Evolutionary conservation across 2,329 filamentous ascomycete species (phyloP), one percentile per base, ranked within the genome.

Genomic region (Xylaria hypoxylon): DNA sequence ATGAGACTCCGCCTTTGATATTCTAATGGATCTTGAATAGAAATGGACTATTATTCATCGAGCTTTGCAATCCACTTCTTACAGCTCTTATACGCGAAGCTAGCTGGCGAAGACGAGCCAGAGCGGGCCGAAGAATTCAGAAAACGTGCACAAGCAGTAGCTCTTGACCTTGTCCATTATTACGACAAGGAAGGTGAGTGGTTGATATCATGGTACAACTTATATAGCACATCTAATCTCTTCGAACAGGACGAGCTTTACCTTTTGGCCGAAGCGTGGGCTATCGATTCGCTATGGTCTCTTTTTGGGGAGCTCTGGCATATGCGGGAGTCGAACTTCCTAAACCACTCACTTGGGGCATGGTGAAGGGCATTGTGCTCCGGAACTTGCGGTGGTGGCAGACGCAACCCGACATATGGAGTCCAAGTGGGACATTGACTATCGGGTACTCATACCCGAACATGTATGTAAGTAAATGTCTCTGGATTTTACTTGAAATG

Each of bases 41-140:
- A 94, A 78, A 93, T 94, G 89, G 92, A 94, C 77, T 94, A 94
- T 75, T 95, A 94, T 78, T 93, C 90, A 0, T 92, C 91, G 10
- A 92, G 90, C 64, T 94, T 94, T 75, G 92, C 92, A 1, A 95
- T 94, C 63, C 92, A 94, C 71, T 92, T 92, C 72, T 80, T 94
- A 4, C 92, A 95, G 76, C 85, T 95, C 0, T 81, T 94, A 0
- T 95, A 94, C 70, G 87, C 90, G 35, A 92, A 92, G 69, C 79
- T 94, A 1, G 90, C 89, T 1, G 89, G 84, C 1, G 85, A 90
- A 1, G 84, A 88, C 10, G 92, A 94, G 71, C 87, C 87, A 0
- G 83, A 83, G 33, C 85, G 91, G 26, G 88, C 90, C 0, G 86
- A 84, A 62, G 89, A 92, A 76, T 95, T 93, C 79, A 89, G 86